A percentile compares a stretch with the other conserved stretches of the same genome.
Evolutionary conservation across 805 yeast species (phyloP).

Genomic region (Pichia phayaonensis): DNA sequence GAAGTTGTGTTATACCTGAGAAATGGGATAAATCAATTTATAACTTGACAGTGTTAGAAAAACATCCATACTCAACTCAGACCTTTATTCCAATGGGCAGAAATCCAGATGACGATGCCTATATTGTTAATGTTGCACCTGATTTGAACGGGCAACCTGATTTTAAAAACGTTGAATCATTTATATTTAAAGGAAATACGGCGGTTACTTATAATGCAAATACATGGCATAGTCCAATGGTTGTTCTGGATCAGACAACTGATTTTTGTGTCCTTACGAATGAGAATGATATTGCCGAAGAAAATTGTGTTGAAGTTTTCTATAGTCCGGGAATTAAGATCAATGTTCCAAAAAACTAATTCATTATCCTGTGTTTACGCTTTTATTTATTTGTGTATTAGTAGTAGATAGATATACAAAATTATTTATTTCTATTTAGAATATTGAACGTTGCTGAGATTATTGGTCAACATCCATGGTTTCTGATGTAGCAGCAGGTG

Average conservation of each 20-base stretch:
- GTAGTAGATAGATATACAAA: not conserved
- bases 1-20: conserved; percentile 72
- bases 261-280: conserved; percentile 88
- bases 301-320: conserved; percentile 76
- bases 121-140: conserved; percentile 73
- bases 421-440: not conserved
- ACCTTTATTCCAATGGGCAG: conserved; percentile 90
- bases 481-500: conserved; percentile 8
- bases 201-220: conserved; percentile 83
- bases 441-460: not conserved
- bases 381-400: not conserved
- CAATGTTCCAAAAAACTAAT: conserved; percentile 16
- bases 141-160: conserved; percentile 48
- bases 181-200: conserved; percentile 72
- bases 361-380: not conserved
- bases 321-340: conserved; percentile 51
- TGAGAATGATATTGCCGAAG: conserved; percentile 72
- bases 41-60: conserved; percentile 64
- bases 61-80: conserved; percentile 86
- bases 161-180: conserved; percentile 53
- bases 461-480: conserved; percentile 10
- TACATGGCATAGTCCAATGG: conserved; percentile 97
- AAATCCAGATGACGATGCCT: conserved; percentile 40
- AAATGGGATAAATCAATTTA: conserved; percentile 37
- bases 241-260: conserved; percentile 55